Percentiles rank a stretch among this genome's conserved stretches.
Evolutionary conservation across 1,284 basidiomycete species (phyloP).

Genomic region (Fomes fomentarius): DNA sequence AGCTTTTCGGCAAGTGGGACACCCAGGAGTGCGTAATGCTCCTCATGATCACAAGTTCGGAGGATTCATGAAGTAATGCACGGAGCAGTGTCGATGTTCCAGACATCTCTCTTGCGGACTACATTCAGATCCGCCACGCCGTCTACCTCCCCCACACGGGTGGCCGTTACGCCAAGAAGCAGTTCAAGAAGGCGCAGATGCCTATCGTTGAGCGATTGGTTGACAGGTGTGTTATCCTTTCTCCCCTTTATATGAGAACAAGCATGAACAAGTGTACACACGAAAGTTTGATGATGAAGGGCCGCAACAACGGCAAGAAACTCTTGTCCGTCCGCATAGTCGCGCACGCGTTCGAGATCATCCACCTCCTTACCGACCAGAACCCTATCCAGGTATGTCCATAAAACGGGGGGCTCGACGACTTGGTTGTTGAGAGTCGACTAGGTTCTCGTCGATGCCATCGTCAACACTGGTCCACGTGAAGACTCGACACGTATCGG

Average conservation of each 20-base stretch:
- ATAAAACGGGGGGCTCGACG: neutral
- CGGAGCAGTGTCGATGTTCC: conserved; percentile 90
- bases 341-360: conserved; percentile 99
- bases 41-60: neutral
- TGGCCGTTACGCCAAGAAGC: conserved; percentile 99
- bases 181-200: conserved; percentile 99
- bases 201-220: conserved; percentile 99
- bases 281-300: conserved; percentile 97
- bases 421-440: neutral
- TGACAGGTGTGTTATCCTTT: conserved; percentile 75
- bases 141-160: conserved; percentile 99
- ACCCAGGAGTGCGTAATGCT: conserved; percentile 88
- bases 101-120: conserved; percentile 98
- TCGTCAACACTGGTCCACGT: conserved; percentile 99
- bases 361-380: conserved; percentile 99
- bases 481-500: conserved; percentile 99
- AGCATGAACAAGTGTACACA: neutral
- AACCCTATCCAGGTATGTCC: conserved; percentile 94
- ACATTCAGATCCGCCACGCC: conserved; percentile 99
- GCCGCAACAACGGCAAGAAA: conserved; percentile 99
- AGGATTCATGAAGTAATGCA: conserved; percentile 6
- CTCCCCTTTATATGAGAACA: neutral
- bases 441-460: conserved; percentile 92
- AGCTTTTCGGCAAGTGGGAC: conserved; percentile 98
- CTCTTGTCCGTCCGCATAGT: conserved; percentile 99